Evolutionary conservation across 2,329 filamentous ascomycete species (phyloP).

Genomic region (Pyricularia sp.): DNA sequence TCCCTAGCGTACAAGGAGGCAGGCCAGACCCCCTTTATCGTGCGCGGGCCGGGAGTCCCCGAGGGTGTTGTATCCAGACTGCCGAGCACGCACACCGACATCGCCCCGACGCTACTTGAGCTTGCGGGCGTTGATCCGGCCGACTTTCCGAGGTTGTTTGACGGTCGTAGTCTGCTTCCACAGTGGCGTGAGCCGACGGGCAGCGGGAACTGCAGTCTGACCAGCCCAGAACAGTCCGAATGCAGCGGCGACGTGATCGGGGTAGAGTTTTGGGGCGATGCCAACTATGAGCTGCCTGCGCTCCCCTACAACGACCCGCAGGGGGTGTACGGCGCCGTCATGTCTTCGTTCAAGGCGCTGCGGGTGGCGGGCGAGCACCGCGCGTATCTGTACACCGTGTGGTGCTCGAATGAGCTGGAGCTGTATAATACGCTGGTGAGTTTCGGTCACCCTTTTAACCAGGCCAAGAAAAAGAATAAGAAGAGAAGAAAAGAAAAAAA

Average conservation of each 20-base stretch:
- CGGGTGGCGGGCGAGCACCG: slow-evolving; percentile 16
- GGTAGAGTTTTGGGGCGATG: slow-evolving; percentile 18
- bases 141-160: slow-evolving; percentile 17
- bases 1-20: slow-evolving; percentile 18
- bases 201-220: slow-evolving; percentile 6
- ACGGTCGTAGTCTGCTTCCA: slow-evolving; percentile 18
- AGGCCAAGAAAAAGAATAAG: neutral
- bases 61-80: slow-evolving; percentile 13
- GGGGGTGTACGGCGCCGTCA: neutral
- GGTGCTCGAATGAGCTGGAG: slow-evolving; percentile 20
- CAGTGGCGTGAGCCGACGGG: slow-evolving; percentile 15
- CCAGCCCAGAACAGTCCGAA: slow-evolving; percentile 6
- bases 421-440: slow-evolving; percentile 18
- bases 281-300: slow-evolving; percentile 14
- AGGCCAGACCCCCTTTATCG: slow-evolving; percentile 19
- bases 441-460: neutral
- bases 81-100: slow-evolving; percentile 16
- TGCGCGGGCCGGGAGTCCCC: slow-evolving; percentile 15
- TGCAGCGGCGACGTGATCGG: slow-evolving; percentile 14
- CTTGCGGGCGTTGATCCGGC: slow-evolving; percentile 15
- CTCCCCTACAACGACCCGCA: neutral
- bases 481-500: neutral
- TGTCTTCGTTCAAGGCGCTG: slow-evolving; percentile 19
- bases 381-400: slow-evolving; percentile 16
- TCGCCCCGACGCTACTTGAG: slow-evolving; percentile 20